Percentiles rank a stretch among this genome's conserved stretches.
These are phyloP conservation scores for Albatrellus ellisii DNA, from an alignment of 768 basidiomycete genomes.

Conservation along the genomic window DNA sequence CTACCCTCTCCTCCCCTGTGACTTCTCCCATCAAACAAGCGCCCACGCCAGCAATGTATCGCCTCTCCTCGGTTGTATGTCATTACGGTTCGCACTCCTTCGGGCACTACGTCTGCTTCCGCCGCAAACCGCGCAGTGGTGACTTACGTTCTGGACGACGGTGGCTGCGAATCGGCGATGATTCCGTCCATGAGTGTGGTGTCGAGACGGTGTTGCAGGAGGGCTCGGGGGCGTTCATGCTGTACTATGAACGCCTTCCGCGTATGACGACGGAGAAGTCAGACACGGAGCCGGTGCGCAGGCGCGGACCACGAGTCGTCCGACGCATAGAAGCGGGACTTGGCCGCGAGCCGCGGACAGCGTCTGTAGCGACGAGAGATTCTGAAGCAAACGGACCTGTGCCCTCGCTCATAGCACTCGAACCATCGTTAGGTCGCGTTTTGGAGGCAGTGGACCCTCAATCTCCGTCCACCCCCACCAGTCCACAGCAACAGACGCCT, in stretches of 20 bases:
- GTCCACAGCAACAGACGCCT: too few relatives aligned
- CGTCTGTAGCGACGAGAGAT: too few relatives aligned
- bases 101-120: constrained; percentile 89
- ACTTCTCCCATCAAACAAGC: constrained; percentile 34
- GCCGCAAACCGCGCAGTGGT: constrained; percentile 69
- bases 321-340: not conserved
- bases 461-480: too few relatives aligned
- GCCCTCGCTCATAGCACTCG: too few relatives aligned
- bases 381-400: too few relatives aligned
- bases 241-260: constrained; percentile 76
- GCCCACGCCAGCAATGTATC: constrained; percentile 59
- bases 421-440: too few relatives aligned
- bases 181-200: constrained; percentile 62
- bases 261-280: not conserved
- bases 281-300: constrained; percentile 46
- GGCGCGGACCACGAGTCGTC: constrained; percentile 33
- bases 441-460: too few relatives aligned
- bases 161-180: constrained; percentile 88
- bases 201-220: constrained; percentile 63
- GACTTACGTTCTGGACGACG: constrained; percentile 38
- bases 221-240: constrained; percentile 77
- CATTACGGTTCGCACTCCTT: constrained; percentile 90
- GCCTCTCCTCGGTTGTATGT: constrained; percentile 76
- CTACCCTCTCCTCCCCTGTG: constrained; percentile 38
- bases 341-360: too few relatives aligned